Evolutionary conservation across 768 basidiomycete species (phyloP).

Genomic region (Tylopilus intermedius): DNA sequence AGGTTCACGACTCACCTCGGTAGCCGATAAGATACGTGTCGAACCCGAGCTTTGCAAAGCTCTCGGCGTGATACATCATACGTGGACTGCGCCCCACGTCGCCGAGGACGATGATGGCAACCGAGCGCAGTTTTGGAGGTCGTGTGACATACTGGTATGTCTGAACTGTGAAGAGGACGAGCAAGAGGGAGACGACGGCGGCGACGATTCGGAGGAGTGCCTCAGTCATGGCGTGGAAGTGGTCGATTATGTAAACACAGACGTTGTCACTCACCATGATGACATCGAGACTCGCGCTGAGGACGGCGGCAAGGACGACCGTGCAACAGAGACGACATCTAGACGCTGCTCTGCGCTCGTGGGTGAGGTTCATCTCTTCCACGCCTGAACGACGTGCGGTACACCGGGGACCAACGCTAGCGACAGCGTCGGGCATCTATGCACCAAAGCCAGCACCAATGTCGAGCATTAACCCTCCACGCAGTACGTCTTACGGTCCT

Average conservation of each 20-base stretch:
- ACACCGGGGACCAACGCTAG: constrained; percentile 31
- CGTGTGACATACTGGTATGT: constrained; percentile 16
- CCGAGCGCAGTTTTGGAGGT: constrained; percentile 49
- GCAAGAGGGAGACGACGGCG: constrained; percentile 8
- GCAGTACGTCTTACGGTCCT: constrained; percentile 29
- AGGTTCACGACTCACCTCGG: constrained; percentile 50
- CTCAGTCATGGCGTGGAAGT: neutral
- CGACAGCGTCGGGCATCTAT: constrained; percentile 29
- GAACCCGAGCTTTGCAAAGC: constrained; percentile 77
- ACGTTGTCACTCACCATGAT: constrained; percentile 13
- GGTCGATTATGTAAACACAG: constrained; percentile 20
- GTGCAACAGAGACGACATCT: constrained; percentile 5
- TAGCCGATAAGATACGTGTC: constrained; percentile 82
- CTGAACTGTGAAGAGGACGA: constrained; percentile 13
- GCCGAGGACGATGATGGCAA: constrained; percentile 89
- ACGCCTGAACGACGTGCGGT: constrained; percentile 18
- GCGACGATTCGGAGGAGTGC: constrained; percentile 3
- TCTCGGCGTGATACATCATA: constrained; percentile 98
- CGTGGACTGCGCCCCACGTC: constrained; percentile 94
- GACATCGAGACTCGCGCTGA: constrained; percentile 17
- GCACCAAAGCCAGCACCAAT: constrained; percentile 6
- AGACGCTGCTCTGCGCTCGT: constrained; percentile 15
- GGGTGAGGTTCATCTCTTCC: constrained; percentile 23
- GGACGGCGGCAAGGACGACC: constrained; percentile 1
- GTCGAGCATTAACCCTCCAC: constrained; percentile 17